A percentile compares a stretch with the other conserved stretches of the same genome.
Evolutionary conservation across 2,329 filamentous ascomycete genomes (phyloP).

Genomic region (Zelopaecilomyces penicillatus): DNA sequence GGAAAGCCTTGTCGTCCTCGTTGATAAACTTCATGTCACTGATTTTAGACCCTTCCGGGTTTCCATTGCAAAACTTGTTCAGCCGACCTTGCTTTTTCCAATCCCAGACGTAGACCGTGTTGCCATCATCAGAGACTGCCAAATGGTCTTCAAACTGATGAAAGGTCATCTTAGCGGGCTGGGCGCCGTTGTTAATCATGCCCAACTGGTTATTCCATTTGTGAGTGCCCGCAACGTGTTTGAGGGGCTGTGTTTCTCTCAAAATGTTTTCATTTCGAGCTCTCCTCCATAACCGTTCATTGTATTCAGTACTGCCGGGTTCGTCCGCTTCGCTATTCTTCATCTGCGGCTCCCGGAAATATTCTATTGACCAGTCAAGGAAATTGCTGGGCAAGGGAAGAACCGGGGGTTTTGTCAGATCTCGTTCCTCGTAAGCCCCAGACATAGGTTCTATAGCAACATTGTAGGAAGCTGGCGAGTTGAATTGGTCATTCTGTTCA

Average conservation of each 20-base stretch:
- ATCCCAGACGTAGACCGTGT: conserved; percentile 88
- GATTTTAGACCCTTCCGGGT: conserved; percentile 82
- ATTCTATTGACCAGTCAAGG: conserved; percentile 92
- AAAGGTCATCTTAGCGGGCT: conserved; percentile 88
- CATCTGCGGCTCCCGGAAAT: conserved; percentile 98
- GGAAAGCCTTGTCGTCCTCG: conserved; percentile 88
- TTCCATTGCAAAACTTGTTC: conserved; percentile 87
- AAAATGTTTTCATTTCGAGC: conserved; percentile 90
- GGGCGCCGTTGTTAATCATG: conserved; percentile 80
- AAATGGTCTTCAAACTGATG: conserved; percentile 97
- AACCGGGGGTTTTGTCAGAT: conserved; percentile 47
- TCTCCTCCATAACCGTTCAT: conserved; percentile 84
- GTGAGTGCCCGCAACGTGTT: conserved; percentile 75
- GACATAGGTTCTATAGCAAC: conserved; percentile 72
- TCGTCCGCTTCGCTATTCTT: conserved; percentile 92
- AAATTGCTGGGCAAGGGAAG: conserved; percentile 79
- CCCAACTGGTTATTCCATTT: conserved; percentile 79
- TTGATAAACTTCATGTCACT: conserved; percentile 97
- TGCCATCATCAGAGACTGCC: conserved; percentile 84
- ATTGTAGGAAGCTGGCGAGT: conserved; percentile 62
- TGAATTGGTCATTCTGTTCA: conserved; percentile 64
- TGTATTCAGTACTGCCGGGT: conserved; percentile 92
- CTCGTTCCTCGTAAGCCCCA: conserved; percentile 59
- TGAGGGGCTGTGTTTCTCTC: conserved; percentile 85
- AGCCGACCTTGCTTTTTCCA: conserved; percentile 72